phyloP scores from a whole-genome alignment of 352 stramenopile species.

The Elongisporangium anandrum region DNA sequence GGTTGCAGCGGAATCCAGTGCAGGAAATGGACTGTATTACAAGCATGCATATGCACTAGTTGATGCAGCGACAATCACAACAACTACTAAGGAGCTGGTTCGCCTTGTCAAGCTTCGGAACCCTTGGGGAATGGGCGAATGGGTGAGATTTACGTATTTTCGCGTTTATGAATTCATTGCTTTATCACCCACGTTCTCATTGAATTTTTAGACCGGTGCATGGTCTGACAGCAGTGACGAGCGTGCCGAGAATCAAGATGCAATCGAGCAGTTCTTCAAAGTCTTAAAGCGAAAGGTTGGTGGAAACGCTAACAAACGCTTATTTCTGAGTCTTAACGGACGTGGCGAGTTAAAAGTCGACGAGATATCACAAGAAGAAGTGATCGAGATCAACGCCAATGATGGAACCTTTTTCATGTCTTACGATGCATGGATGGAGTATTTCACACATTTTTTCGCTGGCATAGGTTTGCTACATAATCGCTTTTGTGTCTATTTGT shows the following conservation, averaged over 20 bases:
- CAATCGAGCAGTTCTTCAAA: slow-evolving; percentile 75
- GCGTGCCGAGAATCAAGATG: slow-evolving; percentile 69
- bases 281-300: slow-evolving; percentile 63
- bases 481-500: too few species aligned
- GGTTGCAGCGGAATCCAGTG: slow-evolving; percentile 61
- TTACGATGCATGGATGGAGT: slow-evolving; percentile 82
- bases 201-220: slow-evolving; percentile 45
- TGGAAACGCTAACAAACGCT: slow-evolving; percentile 54
- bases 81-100: slow-evolving; percentile 38
- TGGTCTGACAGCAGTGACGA: slow-evolving; percentile 84
- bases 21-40: slow-evolving; percentile 81
- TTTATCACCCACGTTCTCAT: neutral
- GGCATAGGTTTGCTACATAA: too few species aligned
- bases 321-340: slow-evolving; percentile 53
- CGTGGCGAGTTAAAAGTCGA: slow-evolving; percentile 48
- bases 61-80: slow-evolving; percentile 69
- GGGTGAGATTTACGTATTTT: slow-evolving; percentile 54
- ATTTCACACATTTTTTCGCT: slow-evolving; percentile 90
- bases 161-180: neutral
- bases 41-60: slow-evolving; percentile 88
- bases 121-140: slow-evolving; percentile 91
- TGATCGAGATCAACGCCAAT: slow-evolving; percentile 73
- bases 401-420: slow-evolving; percentile 93
- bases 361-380: slow-evolving; percentile 71
- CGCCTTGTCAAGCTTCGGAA: slow-evolving; percentile 84